Percentiles rank a stretch among this genome's conserved stretches.
These are phyloP conservation scores for Beauveria rudraprayagi DNA, from an alignment of 2,329 filamentous ascomycete genomes.

Conservation along the genomic window DNA sequence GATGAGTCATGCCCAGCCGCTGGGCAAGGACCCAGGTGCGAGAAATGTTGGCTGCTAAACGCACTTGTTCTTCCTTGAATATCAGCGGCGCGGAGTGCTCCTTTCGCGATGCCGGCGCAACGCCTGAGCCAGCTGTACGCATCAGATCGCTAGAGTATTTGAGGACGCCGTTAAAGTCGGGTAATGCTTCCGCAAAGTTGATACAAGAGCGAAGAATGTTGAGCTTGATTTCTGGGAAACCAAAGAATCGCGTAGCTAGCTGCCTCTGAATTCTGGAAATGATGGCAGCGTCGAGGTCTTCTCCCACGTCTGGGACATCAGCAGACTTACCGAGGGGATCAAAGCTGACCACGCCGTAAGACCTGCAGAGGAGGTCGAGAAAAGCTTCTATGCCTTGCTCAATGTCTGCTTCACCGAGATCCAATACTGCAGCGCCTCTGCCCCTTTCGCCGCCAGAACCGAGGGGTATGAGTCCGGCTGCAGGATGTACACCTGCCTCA, in stretches of 20 bases:
- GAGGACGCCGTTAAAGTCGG: slow-evolving; percentile 85
- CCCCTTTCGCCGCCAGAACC: slow-evolving; percentile 44
- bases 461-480: slow-evolving; percentile 72
- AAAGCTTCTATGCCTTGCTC: slow-evolving; percentile 59
- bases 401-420: slow-evolving; percentile 56
- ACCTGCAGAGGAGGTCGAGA: slow-evolving; percentile 51
- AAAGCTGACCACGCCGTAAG: slow-evolving; percentile 55
- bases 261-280: slow-evolving; percentile 53
- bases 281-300: slow-evolving; percentile 45
- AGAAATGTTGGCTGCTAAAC: slow-evolving; percentile 76
- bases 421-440: slow-evolving; percentile 46
- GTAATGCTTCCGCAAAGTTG: slow-evolving; percentile 86
- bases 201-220: slow-evolving; percentile 85
- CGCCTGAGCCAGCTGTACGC: slow-evolving; percentile 70
- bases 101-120: slow-evolving; percentile 62
- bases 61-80: slow-evolving; percentile 72
- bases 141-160: slow-evolving; percentile 79
- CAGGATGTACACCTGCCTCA: slow-evolving; percentile 93
- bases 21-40: slow-evolving; percentile 73
- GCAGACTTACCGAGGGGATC: slow-evolving; percentile 26
- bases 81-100: slow-evolving; percentile 65
- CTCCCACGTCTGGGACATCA: slow-evolving; percentile 16
- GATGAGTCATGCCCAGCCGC: slow-evolving; percentile 60
- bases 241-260: slow-evolving; percentile 56
- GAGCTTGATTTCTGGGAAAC: slow-evolving; percentile 71